Evolutionary conservation across 2,329 filamentous ascomycete species (phyloP).

Genomic region (Aspergillus sp.): DNA sequence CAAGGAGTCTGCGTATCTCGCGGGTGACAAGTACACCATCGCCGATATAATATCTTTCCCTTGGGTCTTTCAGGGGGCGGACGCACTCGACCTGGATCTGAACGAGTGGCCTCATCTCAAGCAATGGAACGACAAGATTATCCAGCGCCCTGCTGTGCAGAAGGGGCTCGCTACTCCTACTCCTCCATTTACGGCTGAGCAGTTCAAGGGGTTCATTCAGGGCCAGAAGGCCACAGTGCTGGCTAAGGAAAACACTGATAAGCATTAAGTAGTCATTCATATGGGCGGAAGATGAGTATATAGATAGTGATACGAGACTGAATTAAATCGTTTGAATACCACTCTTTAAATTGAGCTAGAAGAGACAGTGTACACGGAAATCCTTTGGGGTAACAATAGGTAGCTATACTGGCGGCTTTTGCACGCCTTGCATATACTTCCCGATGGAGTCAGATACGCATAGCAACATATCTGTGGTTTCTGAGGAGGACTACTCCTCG

Average conservation of each 20-base stretch:
- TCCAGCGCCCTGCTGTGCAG: background rate
- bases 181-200: background rate
- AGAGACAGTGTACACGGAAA: too few relatives aligned
- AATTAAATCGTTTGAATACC: too few relatives aligned
- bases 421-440: too few relatives aligned
- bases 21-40: background rate
- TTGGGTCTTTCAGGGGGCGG: background rate
- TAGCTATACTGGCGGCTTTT: too few relatives aligned
- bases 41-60: background rate
- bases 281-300: background rate
- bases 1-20: background rate
- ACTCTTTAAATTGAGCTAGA: too few relatives aligned
- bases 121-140: background rate
- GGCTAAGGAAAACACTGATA: background rate
- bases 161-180: background rate
- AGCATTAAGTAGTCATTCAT: background rate
- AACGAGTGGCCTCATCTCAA: background rate
- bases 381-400: accelerated
- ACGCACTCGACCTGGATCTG: background rate
- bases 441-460: too few relatives aligned
- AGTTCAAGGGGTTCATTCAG: background rate
- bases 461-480: too few relatives aligned
- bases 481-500: too few relatives aligned
- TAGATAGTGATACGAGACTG: too few relatives aligned
- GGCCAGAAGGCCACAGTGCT: background rate